Evolutionary conservation across 2,329 filamentous ascomycete genomes (phyloP).

Genomic region (Mycocentrospora acerina): DNA sequence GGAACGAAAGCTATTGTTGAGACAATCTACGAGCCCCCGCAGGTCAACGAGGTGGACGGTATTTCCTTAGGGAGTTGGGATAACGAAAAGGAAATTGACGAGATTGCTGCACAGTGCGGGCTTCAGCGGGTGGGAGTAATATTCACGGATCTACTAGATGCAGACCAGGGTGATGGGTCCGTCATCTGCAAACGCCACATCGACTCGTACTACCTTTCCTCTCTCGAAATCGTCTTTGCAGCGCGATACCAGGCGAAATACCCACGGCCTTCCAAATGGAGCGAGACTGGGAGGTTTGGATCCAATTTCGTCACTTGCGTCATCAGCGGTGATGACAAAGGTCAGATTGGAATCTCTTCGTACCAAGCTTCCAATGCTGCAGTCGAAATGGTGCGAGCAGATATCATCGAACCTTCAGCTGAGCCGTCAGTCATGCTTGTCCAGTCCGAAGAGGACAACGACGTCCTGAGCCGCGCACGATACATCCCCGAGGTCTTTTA

Average conservation of each 20-base stretch:
- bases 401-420: conserved; percentile 92
- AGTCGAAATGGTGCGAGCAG: conserved; percentile 93
- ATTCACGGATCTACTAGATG: conserved; percentile 87
- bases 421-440: conserved; percentile 95
- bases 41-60: conserved; percentile 84
- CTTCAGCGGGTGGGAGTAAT: conserved; percentile 89
- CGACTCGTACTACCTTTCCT: conserved; percentile 92
- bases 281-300: conserved; percentile 88
- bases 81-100: conserved; percentile 78
- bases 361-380: conserved; percentile 96
- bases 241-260: conserved; percentile 84
- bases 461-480: conserved; percentile 66
- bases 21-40: conserved; percentile 94
- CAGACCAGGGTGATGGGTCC: conserved; percentile 76
- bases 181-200: conserved; percentile 95
- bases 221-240: conserved; percentile 87
- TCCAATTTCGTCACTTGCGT: conserved; percentile 98
- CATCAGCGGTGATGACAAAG: conserved; percentile 86
- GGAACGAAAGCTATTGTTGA: conserved; percentile 95
- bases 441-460: conserved; percentile 84
- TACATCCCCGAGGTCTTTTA: conserved; percentile 99
- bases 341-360: conserved; percentile 83
- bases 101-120: conserved; percentile 78
- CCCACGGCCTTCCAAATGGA: conserved; percentile 93
- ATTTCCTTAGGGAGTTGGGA: conserved; percentile 83